Percentiles rank a stretch among this genome's conserved stretches.
phyloP scores from a whole-genome alignment of 345 rosid genomes.

The Brassica cretica region DNA sequence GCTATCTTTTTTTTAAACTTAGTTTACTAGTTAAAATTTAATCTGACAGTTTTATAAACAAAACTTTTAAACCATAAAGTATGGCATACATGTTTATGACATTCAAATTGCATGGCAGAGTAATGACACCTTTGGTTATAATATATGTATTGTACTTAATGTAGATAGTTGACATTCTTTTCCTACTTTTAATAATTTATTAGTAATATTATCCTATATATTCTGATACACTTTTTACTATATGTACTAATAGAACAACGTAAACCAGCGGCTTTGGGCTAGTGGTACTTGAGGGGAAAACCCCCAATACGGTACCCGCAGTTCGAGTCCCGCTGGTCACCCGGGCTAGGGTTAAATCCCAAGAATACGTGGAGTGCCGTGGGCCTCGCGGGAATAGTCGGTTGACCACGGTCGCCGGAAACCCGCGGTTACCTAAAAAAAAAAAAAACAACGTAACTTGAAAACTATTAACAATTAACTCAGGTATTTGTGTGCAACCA shows the following conservation, averaged over 20 bases:
- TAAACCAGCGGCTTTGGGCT: no score
- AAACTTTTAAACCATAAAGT: neutral
- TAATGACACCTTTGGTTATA: neutral
- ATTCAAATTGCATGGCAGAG: constrained; percentile 3
- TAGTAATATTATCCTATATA: neutral
- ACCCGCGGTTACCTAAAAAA: no score
- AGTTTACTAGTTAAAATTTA: neutral
- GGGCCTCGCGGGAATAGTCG: no score
- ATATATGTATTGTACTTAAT: neutral
- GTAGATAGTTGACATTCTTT: neutral
- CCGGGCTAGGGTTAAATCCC: no score
- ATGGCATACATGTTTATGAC: neutral
- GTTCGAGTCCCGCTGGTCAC: no score
- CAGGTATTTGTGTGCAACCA: neutral
- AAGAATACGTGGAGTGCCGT: no score
- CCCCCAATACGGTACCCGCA: no score
- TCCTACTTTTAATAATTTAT: neutral
- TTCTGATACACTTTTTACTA: neutral
- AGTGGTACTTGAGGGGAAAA: no score
- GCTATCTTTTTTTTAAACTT: neutral
- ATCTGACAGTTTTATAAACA: neutral
- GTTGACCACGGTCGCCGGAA: no score
- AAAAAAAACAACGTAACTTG: neutral
- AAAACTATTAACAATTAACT: neutral
- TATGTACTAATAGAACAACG: neutral